Conservation (phyloP, 78 protist species). For the Pelomyxa schiedti region DNA sequence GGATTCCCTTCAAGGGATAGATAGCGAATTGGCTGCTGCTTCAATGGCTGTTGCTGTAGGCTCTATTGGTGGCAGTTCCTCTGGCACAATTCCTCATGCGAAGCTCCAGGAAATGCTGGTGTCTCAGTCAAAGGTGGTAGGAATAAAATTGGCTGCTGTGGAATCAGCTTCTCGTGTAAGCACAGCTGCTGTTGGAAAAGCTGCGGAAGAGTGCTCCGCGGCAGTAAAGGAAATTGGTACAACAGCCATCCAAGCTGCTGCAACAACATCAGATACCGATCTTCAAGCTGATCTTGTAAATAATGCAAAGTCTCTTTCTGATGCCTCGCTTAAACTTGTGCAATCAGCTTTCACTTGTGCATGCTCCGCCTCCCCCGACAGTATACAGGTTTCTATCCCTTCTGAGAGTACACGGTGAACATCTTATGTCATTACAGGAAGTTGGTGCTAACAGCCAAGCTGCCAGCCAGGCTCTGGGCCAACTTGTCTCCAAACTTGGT, state of each 20-base stretch:
- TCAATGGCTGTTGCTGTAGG: too few relatives aligned
- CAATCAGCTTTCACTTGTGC: slow-evolving; percentile 23
- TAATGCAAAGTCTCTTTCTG: slow-evolving; percentile 34
- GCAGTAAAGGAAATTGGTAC: slow-evolving; percentile 5
- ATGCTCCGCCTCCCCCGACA: slow-evolving; percentile 25
- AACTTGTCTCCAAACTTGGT: slow-evolving; percentile 32
- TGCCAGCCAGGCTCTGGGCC: slow-evolving; percentile 29
- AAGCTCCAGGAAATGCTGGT: neutral
- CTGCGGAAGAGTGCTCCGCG: slow-evolving; percentile 23
- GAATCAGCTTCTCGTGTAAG: slow-evolving; percentile 22
- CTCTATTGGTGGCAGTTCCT: too few relatives aligned
- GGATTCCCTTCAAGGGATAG: too few relatives aligned
- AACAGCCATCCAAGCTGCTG: slow-evolving; percentile 10
- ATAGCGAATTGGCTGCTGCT: too few relatives aligned
- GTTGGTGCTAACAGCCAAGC: slow-evolving; percentile 3
- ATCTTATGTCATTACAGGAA: too few relatives aligned
- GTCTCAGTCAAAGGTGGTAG: neutral
- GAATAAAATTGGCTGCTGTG: neutral
- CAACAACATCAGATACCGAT: slow-evolving; percentile 29
- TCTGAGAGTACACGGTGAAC: too few relatives aligned
- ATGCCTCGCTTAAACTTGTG: slow-evolving; percentile 8
- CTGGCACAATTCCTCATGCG: too few relatives aligned
- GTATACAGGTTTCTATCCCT: neutral
- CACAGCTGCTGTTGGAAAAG: slow-evolving; percentile 33
- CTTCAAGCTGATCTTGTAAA: slow-evolving; percentile 20